Conservation (phyloP, 805 yeast species). For the Wickerhamiella australiensis region DNA sequence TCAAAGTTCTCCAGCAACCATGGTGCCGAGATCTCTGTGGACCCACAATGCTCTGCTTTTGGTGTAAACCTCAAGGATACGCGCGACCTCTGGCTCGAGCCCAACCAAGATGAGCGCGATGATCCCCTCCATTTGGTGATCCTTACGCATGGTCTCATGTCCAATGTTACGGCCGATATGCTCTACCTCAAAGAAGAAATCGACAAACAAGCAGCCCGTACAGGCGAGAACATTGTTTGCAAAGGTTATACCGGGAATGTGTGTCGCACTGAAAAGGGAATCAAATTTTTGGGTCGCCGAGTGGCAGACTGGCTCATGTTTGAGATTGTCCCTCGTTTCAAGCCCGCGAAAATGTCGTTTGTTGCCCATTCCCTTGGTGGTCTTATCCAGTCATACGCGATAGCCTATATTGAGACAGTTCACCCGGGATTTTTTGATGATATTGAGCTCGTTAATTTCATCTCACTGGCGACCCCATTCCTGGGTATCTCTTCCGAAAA, state of each 20-base stretch:
- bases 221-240: constrained; percentile 57
- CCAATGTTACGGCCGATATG: constrained; percentile 86
- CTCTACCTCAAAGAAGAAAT: constrained; percentile 71
- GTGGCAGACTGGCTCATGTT: constrained; percentile 61
- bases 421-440: constrained; percentile 58
- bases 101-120: constrained; percentile 33
- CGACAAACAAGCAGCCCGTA: constrained; percentile 36
- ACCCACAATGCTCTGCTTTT: constrained; percentile 14
- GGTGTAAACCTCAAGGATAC: constrained; percentile 40
- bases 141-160: constrained; percentile 83
- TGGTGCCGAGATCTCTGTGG: constrained; percentile 10
- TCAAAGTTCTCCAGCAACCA: constrained; percentile 20
- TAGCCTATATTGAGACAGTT: constrained; percentile 54
- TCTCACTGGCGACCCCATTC: constrained; percentile 78
- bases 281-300: constrained; percentile 69
- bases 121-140: constrained; percentile 73
- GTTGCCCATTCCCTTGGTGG: constrained; percentile 94
- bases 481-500: constrained; percentile 81
- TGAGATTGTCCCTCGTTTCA: constrained; percentile 36
- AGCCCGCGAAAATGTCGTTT: constrained; percentile 61
- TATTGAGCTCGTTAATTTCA: constrained; percentile 62
- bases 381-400: constrained; percentile 76
- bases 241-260: constrained; percentile 75
- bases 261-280: constrained; percentile 81
- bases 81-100: constrained; percentile 61